Evolutionary conservation across 169 alveolate genomes (phyloP), one percentile per base, ranked within the genome.

Genomic region (Eimeria brunetti): DNA sequence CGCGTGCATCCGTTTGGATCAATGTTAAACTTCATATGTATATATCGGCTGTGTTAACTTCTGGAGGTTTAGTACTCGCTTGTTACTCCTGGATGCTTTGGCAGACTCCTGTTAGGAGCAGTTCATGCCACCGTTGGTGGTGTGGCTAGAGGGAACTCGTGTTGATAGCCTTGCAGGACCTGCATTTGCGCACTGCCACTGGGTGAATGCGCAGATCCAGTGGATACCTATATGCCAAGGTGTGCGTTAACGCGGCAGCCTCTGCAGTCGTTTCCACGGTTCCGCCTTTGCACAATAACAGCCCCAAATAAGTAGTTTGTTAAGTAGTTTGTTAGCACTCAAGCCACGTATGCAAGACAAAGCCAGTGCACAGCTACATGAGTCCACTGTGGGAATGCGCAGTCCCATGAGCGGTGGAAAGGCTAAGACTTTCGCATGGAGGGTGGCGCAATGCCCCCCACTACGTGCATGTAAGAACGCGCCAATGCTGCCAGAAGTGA

Each of bases 231-330:
- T 51, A 12, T 36, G 44, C 27, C 75, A 81, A 81, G 89, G 53
- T 81, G 38, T 76, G 51, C 80, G 86, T 46, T 51, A 6, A 30
- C 73, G 73, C 64, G 51, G 89, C 89, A 51, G 51, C 69, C 9
- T 20, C 22, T 81, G 89, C 89, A 81, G 89, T 81, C 89, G 75
- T 81, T 51, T 56, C 60, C 86, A n/a, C 60, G 56, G 60, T 20
- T 76, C 80, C 46, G 51, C 80, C 49, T 69, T 36, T 69, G 80
- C 80, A 69, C 49, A 2, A 33, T 16, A 36, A 69, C 80, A 69
- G 80, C 76, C 76, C 76, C 76, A 69, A 69, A 2, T 69, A 69
- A 69, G 33, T 69, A 33, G 80, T 69, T 69, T 69, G 80, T 14
- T 69, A 69, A 69, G 33, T 69, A 33, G 80, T 69, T 69, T 69